Evolutionary conservation across 345 rosid genomes (phyloP).

Genomic region (Rubroshorea leprosula): DNA sequence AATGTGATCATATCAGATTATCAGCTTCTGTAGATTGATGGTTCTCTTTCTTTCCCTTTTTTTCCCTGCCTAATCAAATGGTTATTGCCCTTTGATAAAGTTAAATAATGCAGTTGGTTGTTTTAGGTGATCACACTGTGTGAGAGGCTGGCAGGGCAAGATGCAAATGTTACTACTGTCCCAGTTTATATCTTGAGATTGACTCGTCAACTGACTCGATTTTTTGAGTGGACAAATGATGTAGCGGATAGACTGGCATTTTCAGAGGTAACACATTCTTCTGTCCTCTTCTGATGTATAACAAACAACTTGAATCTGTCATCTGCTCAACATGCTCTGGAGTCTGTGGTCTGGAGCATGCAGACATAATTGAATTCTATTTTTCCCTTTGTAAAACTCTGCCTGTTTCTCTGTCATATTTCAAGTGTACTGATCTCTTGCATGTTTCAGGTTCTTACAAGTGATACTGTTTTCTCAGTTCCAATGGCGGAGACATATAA

Average conservation of each 20-base stretch:
- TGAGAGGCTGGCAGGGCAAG: slow-evolving; percentile 97
- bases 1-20: too few relatives aligned
- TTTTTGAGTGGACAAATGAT: slow-evolving; percentile 92
- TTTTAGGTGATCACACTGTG: slow-evolving; percentile 83
- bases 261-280: slow-evolving; percentile 59
- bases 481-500: slow-evolving; percentile 71
- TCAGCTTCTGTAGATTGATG: too few relatives aligned
- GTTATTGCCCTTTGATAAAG: neutral
- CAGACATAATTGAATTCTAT: too few relatives aligned
- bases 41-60: neutral
- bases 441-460: slow-evolving; percentile 60
- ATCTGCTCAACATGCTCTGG: neutral
- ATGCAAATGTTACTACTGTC: slow-evolving; percentile 93
- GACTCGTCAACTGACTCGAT: slow-evolving; percentile 71
- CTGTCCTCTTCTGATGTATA: neutral
- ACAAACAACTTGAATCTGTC: neutral
- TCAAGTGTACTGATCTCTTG: neutral
- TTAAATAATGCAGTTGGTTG: slow-evolving; percentile 3
- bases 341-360: too few relatives aligned
- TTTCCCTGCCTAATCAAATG: neutral
- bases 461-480: slow-evolving; percentile 79
- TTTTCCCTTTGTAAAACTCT: too few relatives aligned
- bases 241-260: slow-evolving; percentile 96
- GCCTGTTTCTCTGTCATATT: neutral
- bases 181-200: slow-evolving; percentile 78